These are phyloP conservation scores for Hyaloscypha hepaticicola DNA, from an alignment of 495 filamentous ascomycete genomes.

Conservation along the genomic window DNA sequence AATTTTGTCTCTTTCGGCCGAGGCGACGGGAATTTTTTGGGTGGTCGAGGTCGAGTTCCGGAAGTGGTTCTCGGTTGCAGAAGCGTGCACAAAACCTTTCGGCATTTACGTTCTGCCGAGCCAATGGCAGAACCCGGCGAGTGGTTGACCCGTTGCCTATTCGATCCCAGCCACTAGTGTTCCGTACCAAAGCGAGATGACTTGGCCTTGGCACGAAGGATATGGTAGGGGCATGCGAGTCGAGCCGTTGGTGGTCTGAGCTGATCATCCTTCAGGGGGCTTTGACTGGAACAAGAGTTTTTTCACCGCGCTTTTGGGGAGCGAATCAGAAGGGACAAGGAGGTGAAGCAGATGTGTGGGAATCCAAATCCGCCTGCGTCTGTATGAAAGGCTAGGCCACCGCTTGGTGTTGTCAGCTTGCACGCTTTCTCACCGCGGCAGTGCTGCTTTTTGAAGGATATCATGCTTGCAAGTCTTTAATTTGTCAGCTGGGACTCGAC, in stretches of 20 bases:
- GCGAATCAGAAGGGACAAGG: neutral
- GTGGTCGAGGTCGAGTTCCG: too few relatives aligned
- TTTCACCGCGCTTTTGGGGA: neutral
- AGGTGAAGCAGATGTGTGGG: neutral
- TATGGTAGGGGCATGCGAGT: neutral
- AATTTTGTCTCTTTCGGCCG: neutral
- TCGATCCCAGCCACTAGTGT: neutral
- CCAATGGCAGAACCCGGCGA: neutral
- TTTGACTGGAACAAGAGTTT: neutral
- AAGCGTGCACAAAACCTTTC: neutral
- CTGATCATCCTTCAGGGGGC: neutral
- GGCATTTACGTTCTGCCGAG: neutral
- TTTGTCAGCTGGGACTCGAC: neutral
- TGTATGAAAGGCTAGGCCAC: neutral
- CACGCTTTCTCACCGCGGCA: neutral
- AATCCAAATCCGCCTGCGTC: neutral
- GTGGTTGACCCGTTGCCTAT: neutral
- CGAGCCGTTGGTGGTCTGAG: neutral
- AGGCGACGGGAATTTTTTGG: too few relatives aligned
- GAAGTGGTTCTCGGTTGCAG: neutral
- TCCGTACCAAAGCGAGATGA: constrained; percentile 1
- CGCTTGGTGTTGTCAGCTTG: neutral
- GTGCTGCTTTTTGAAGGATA: neutral
- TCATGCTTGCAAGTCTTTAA: neutral
- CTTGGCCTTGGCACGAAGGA: neutral